Conservation (phyloP, 2,329 filamentous ascomycete genomes). For the Fusarium sacchari region DNA sequence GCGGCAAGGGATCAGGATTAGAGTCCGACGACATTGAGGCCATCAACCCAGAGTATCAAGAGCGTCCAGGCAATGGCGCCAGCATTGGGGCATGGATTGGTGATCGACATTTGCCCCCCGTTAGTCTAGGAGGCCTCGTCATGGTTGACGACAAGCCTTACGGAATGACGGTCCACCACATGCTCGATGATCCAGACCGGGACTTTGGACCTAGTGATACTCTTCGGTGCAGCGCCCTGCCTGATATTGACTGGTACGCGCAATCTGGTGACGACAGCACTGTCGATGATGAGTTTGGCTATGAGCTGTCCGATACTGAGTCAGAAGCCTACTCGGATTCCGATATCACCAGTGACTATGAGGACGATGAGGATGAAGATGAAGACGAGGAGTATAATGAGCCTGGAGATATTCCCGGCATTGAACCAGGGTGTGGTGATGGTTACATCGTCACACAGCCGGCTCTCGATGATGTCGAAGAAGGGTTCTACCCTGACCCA, state of each 20-base stretch:
- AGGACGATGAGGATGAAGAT: slow-evolving; percentile 62
- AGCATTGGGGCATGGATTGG: slow-evolving; percentile 93
- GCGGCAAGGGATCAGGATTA: slow-evolving; percentile 47
- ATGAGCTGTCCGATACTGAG: slow-evolving; percentile 71
- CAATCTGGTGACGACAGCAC: slow-evolving; percentile 55
- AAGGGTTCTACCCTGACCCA: slow-evolving; percentile 81
- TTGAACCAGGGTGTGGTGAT: slow-evolving; percentile 78
- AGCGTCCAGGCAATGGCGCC: slow-evolving; percentile 82
- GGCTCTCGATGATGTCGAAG: slow-evolving; percentile 85
- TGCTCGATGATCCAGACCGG: slow-evolving; percentile 79
- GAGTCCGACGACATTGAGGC: slow-evolving; percentile 55
- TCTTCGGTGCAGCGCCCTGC: slow-evolving; percentile 53
- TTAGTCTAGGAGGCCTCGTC: slow-evolving; percentile 89
- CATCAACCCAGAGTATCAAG: slow-evolving; percentile 80
- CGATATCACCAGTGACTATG: slow-evolving; percentile 63
- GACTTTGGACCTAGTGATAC: slow-evolving; percentile 49
- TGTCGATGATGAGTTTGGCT: slow-evolving; percentile 64
- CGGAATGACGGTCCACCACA: slow-evolving; percentile 97
- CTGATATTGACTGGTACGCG: slow-evolving; percentile 55
- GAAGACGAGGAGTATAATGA: slow-evolving; percentile 68
- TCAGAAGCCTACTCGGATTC: slow-evolving; percentile 63
- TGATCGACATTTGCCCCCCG: slow-evolving; percentile 86
- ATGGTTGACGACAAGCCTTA: slow-evolving; percentile 85
- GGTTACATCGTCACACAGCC: slow-evolving; percentile 89
- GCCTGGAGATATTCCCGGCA: slow-evolving; percentile 80